Base-by-base conservation (phyloP, 345 rosid genomes). In the Citrus australasica region DNA sequence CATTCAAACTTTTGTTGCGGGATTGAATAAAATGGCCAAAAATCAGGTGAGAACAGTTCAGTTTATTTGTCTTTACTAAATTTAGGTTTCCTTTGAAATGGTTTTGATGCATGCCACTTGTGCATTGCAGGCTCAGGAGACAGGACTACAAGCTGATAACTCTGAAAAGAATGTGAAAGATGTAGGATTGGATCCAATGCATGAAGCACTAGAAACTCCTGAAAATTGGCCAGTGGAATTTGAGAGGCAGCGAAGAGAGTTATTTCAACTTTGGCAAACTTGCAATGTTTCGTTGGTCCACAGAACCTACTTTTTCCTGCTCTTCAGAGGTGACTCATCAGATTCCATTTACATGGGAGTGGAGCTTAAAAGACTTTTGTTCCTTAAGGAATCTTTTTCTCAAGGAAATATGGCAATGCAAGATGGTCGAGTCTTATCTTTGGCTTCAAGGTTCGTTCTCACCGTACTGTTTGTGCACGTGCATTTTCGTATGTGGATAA, bases 261-360 rank as follows among this genome's bases (percentile, higher is more conserved):
- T 94, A 71, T 78, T 96, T 28, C 97, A 88, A 65, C 93, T 96
- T 46, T 96, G 99, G 99, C 92, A 92, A 77, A 80, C 86, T 77
- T 96, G 99, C 85, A 84, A 91, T 73, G 92, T 89, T 73, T 91
- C 98, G 28, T 75, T 96, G 87, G 86, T 94, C 67, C 97, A 96
- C 83, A 88, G 99, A 82, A 96, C 99, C 7, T 96, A 94, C 79
- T 96, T 96, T 86, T 94, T 88, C 88, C 85, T 96, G 86, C 97
- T 96, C 78, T 92, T 96, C 79, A 91, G 85, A 80, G 99, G 99
- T 55, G 98, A 96, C 73, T 93, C 89, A n/a, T 73, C 89, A 2
- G 99, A 96, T 89, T 94, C 97, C 58, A 90, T 92, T 70, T 96
- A 96, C 90, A 85, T 92, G 76, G 99, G 89, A 81, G 99, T 96